Conservation (phyloP, 2,329 filamentous ascomycete genomes). For the Sarocladium strictum region DNA sequence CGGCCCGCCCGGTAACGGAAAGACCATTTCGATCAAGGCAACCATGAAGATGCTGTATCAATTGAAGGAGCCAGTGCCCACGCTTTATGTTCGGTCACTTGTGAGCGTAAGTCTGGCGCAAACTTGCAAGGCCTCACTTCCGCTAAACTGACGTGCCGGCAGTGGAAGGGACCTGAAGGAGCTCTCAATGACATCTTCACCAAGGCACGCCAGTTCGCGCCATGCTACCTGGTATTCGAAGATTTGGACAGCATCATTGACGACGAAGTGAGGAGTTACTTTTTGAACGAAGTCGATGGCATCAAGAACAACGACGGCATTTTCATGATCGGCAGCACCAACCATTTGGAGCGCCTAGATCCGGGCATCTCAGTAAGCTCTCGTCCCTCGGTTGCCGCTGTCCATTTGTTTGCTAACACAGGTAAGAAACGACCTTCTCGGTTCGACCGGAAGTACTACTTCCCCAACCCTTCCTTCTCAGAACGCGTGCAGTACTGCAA, state of each 20-base stretch:
- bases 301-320: constrained; percentile 65
- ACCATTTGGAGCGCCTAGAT: constrained; percentile 60
- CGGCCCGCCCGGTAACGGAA: constrained; percentile 58
- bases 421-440: constrained; percentile 54
- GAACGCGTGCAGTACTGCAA: constrained; percentile 54
- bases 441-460: constrained; percentile 63
- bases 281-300: constrained; percentile 68
- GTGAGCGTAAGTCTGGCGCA: constrained; percentile 24
- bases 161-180: constrained; percentile 50
- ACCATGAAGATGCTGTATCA: constrained; percentile 59
- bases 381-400: too few relatives aligned
- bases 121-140: neutral
- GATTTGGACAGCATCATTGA: constrained; percentile 63
- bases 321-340: constrained; percentile 62
- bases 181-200: constrained; percentile 47
- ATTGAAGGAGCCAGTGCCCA: constrained; percentile 47
- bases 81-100: constrained; percentile 55
- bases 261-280: constrained; percentile 57
- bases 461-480: constrained; percentile 48
- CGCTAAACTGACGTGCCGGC: constrained; percentile 11
- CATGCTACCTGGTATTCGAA: constrained; percentile 66
- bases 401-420: too few relatives aligned
- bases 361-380: constrained; percentile 51
- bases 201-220: constrained; percentile 56
- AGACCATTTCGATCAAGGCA: constrained; percentile 66